phyloP scores from a whole-genome alignment of 1,284 basidiomycete genomes.

The Ganoderma sp. region DNA sequence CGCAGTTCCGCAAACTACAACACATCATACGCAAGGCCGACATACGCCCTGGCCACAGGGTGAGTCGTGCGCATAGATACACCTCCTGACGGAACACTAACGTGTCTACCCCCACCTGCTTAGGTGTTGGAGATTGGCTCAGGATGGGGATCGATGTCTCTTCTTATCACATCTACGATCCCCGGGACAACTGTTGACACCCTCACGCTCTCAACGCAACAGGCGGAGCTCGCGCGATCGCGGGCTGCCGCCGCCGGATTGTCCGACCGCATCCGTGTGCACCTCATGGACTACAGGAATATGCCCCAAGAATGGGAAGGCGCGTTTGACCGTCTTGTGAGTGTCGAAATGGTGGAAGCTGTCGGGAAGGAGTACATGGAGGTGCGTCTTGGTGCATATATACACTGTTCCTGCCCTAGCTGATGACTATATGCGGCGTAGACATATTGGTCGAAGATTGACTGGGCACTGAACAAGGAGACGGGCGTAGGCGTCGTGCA shows the following conservation, averaged over 20 bases:
- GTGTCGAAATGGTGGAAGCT: slow-evolving; percentile 83
- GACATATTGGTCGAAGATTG: slow-evolving; percentile 68
- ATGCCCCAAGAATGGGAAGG: slow-evolving; percentile 70
- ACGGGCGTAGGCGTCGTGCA: slow-evolving; percentile 76
- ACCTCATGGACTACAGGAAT: slow-evolving; percentile 77
- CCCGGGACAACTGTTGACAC: slow-evolving; percentile 73
- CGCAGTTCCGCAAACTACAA: slow-evolving; percentile 69
- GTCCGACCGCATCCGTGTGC: slow-evolving; percentile 63
- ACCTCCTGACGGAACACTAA: neutral
- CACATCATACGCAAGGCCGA: slow-evolving; percentile 61
- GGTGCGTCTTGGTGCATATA: slow-evolving; percentile 33
- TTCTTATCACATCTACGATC: slow-evolving; percentile 60
- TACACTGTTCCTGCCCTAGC: neutral
- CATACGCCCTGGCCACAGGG: slow-evolving; percentile 62
- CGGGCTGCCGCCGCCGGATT: slow-evolving; percentile 52
- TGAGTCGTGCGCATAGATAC: slow-evolving; percentile 38
- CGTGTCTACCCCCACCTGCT: neutral
- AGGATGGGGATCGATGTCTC: slow-evolving; percentile 82
- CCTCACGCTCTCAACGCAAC: slow-evolving; percentile 75
- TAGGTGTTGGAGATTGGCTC: slow-evolving; percentile 75
- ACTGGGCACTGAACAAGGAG: slow-evolving; percentile 71
- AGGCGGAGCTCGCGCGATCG: slow-evolving; percentile 67
- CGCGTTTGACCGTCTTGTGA: slow-evolving; percentile 73
- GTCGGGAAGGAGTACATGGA: slow-evolving; percentile 74
- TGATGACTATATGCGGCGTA: slow-evolving; percentile 11